Base-by-base conservation (phyloP, 2,329 filamentous ascomycete species). In the Phaeosphaeriaceae sp. region DNA sequence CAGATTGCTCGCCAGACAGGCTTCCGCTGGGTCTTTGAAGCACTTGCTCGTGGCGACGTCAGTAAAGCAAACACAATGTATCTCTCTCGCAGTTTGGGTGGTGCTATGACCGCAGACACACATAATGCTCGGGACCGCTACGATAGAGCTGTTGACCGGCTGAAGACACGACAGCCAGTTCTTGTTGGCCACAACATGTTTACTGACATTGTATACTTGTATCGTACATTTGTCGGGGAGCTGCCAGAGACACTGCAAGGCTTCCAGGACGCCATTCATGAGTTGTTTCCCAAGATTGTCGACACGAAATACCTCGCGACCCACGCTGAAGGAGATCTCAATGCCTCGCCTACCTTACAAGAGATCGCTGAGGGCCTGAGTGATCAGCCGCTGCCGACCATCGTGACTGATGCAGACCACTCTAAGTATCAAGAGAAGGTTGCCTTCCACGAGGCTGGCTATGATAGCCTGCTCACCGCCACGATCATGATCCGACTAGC, bases 121-220 rank as follows among this genome's bases (percentile, higher is more conserved):
- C 56, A 75, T 19, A 68, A 76, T 42, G 69, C 75, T 57, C 76
- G 73, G 31, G 68, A 72, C 33, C 73, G 76, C 31, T 80, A 81
- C 48, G 63, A 77, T 33, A 74, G 77, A 19, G 78, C 78, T 0
- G 76, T 81, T 52, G 65, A 73, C 5, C 71, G 76, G 5, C 68
- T 89, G 13, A 79, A 78, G 45, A 70, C 74, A 20, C 81, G 79
- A 20, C 79, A 81, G 15, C 80, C 82, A 1, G 78, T 87, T 0
- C 66, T 90, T 0, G 81, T 90, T 2, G 87, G 88, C 0, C 88
- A 91, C 75, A 90, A 91, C 65, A 80, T 87, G 57, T 86, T 90
- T 61, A 83, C 84, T 1, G 88, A 91, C 63, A 78, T 91, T 2
- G 82, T 86, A 36, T 89, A 89, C 66, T 74, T 90, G 36, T 88